Evolutionary conservation across 768 basidiomycete genomes (phyloP).

Genomic region (Lenzites betulinus): DNA sequence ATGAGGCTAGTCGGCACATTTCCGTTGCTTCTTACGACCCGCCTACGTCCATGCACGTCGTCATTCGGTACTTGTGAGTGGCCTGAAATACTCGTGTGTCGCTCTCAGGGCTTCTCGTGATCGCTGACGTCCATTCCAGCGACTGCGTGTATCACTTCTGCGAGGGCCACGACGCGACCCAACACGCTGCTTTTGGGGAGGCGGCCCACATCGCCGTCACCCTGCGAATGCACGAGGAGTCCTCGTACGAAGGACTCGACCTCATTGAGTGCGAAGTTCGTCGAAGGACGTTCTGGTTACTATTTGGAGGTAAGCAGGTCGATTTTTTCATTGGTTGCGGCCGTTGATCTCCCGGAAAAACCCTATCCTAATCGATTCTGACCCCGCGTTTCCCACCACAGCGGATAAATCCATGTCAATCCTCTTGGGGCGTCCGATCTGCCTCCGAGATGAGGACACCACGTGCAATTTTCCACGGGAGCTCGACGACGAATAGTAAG

Average conservation of each 20-base stretch:
- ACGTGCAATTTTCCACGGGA: constrained; percentile 81
- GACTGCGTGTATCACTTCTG: constrained; percentile 88
- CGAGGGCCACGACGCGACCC: constrained; percentile 84
- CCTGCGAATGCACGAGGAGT: constrained; percentile 84
- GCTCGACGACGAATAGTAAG: constrained; percentile 87
- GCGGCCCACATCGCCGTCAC: constrained; percentile 83
- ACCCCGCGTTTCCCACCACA: constrained; percentile 31
- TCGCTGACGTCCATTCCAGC: constrained; percentile 39
- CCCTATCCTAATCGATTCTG: constrained; percentile 20
- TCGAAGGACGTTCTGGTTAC: constrained; percentile 86
- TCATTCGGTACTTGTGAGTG: constrained; percentile 86
- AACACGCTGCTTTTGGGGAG: constrained; percentile 86
- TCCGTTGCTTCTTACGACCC: constrained; percentile 82
- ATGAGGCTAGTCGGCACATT: constrained; percentile 81
- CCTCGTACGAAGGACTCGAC: constrained; percentile 77
- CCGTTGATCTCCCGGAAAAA: constrained; percentile 7
- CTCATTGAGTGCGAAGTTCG: constrained; percentile 88
- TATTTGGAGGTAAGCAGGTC: constrained; percentile 71
- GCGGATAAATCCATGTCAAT: constrained; percentile 92
- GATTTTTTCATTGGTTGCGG: constrained; percentile 18
- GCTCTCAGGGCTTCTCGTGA: constrained; percentile 3
- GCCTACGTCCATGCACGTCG: constrained; percentile 80
- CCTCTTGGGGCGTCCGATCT: constrained; percentile 80
- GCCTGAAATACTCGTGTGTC: constrained; percentile 4
- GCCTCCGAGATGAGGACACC: constrained; percentile 88